Base-by-base conservation (phyloP, 108 stramenopile genomes). In the Pseudonitzschia pungens region DNA sequence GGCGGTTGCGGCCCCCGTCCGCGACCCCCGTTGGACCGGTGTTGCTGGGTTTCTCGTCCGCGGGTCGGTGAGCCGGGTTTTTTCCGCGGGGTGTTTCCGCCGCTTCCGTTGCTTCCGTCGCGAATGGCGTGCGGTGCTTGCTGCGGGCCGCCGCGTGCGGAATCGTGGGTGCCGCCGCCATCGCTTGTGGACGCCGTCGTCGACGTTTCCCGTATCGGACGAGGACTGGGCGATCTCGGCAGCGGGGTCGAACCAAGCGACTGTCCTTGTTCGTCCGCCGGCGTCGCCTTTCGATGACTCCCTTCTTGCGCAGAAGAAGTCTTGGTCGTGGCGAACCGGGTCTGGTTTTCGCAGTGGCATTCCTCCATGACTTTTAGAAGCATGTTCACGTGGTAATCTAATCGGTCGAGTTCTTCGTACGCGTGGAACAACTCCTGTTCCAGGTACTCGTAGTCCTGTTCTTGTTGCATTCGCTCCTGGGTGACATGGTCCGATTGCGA, bases 341-440 rank as follows among this genome's bases (percentile, higher is more conserved):
- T 67, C 42, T 67, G 65, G 36, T 67, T 67, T 48, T 45, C 65
- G 0, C 65, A 67, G 22, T 67, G 65, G 36, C 65, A 67, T 15
- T 67, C 65, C 22, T 67, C 45, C 4, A 67, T 24, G 21, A 67
- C 65, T 5, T 11, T 24, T 4, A 67, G 5, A 0, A 67, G 42
- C 8, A 20, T 10, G 43, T 67, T 45, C 20, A 67, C 7, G 27
- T 45, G 65, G 7, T 12, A 41, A 48, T 67, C 65, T 24, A 4
- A 28, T 48, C 65, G 65, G 24, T 67, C 45, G 5, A 67, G 28
- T 29, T 67, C 45, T n/a, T 48, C 44, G 36, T 67, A 67, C 16
- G 44, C 65, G 27, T n/a, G 15, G 28, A 45, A 7, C 28, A 67
- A 11, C 22, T 67, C 65, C 11, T 50, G 26, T 14, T 45, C 43